Evolutionary conservation across 1,284 basidiomycete species (phyloP).

Genomic region (Moesziomyces parantarcticus): DNA sequence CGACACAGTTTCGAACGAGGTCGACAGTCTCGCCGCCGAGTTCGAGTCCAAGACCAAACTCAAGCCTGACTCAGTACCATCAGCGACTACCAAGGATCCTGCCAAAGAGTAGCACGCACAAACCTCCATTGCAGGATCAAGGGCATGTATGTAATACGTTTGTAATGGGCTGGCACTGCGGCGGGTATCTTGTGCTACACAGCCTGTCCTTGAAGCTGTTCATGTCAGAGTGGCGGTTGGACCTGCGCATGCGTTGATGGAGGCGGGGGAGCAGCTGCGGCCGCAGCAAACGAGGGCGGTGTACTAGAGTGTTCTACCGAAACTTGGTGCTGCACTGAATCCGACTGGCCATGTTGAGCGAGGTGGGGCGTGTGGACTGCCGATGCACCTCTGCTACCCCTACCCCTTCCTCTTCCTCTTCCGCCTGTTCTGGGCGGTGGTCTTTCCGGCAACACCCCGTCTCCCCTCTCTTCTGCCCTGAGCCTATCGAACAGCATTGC

Average conservation of each 20-base stretch:
- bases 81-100: neutral
- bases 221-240: constrained; percentile 4
- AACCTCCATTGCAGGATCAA: neutral
- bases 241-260: neutral
- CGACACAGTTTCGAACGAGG: neutral
- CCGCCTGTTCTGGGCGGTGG: constrained; percentile 20
- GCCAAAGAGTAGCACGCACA: neutral
- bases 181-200: neutral
- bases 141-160: no score
- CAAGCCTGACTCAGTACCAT: neutral
- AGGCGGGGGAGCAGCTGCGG: constrained; percentile 16
- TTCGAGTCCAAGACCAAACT: constrained; percentile 27
- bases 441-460: constrained; percentile 25
- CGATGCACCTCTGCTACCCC: constrained; percentile 14
- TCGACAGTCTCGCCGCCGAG: constrained; percentile 8
- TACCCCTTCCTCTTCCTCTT: constrained; percentile 12
- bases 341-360: constrained; percentile 14
- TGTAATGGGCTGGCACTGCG: neutral
- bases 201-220: no score
- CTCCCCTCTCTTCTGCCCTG: constrained; percentile 7
- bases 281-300: constrained; percentile 25
- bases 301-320: neutral
- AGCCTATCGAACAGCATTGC: constrained; percentile 22
- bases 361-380: constrained; percentile 27
- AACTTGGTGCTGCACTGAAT: neutral